Percentiles rank a stretch among this genome's conserved stretches.
Conservation (phyloP, 148 eudicot species). For the Chenopodium berlandieri region DNA sequence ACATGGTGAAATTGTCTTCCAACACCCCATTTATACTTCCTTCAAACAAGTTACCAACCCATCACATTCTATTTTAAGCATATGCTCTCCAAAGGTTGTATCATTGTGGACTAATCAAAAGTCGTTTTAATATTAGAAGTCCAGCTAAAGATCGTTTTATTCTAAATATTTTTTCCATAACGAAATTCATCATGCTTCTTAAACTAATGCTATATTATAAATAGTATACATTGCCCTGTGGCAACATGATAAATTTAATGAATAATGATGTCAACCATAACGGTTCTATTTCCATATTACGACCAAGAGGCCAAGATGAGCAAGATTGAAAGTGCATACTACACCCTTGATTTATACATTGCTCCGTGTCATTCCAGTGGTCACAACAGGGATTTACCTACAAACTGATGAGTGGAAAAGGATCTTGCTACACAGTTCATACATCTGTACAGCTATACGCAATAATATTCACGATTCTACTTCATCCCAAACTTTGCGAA, state of each 20-base stretch:
- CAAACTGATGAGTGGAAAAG: neutral
- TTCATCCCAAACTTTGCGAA: conserved; percentile 59
- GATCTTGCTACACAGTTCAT: conserved; percentile 16
- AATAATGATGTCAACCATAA: neutral
- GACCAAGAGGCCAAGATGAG: neutral
- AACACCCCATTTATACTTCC: no score
- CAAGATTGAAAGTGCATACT: neutral
- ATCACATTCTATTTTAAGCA: no score
- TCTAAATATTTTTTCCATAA: no score
- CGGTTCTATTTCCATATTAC: neutral
- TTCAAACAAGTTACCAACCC: no score
- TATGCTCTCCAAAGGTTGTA: no score
- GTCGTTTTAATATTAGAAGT: no score
- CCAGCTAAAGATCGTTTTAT: no score
- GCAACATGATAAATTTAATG: neutral
- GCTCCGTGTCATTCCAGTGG: neutral
- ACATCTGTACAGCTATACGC: conserved; percentile 23
- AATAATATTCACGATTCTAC: conserved; percentile 12
- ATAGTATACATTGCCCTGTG: neutral
- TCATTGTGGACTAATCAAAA: no score
- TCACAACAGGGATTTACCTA: neutral
- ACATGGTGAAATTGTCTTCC: no score
- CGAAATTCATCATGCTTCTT: no score
- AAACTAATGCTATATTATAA: no score
- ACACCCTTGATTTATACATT: neutral